Evolutionary conservation across 768 basidiomycete genomes (phyloP).

Genomic region (Boletus rubropictus): DNA sequence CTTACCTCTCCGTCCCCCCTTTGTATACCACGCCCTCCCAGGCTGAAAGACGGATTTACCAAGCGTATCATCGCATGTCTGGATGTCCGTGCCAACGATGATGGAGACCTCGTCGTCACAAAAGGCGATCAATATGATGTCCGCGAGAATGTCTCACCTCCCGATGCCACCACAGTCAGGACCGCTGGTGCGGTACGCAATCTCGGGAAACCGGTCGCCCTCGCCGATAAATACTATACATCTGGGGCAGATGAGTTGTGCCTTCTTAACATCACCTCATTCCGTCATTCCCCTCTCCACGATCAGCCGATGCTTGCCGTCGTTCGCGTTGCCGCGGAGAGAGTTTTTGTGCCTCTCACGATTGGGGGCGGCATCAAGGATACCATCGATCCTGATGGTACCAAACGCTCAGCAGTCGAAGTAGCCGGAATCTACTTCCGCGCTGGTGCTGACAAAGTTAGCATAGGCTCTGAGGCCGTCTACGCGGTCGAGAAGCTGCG

Average conservation of each 20-base stretch:
- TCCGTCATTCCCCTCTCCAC: conserved; percentile 89
- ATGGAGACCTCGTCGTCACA: conserved; percentile 95
- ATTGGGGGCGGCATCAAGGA: conserved; percentile 99
- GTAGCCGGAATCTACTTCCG: conserved; percentile 96
- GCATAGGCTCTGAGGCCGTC: conserved; percentile 95
- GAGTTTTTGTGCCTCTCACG: conserved; percentile 94
- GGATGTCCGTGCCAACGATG: conserved; percentile 94
- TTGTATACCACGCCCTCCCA: conserved; percentile 35
- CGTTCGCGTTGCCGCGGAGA: conserved; percentile 82
- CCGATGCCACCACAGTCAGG: conserved; percentile 30
- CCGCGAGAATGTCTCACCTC: conserved; percentile 60
- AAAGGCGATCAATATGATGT: conserved; percentile 99
- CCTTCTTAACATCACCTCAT: conserved; percentile 98
- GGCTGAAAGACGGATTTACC: conserved; percentile 62
- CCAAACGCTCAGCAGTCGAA: conserved; percentile 77
- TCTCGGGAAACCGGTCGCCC: conserved; percentile 92
- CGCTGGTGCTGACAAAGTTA: conserved; percentile 97
- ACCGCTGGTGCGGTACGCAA: conserved; percentile 83
- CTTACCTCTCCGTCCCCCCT: conserved; percentile 21
- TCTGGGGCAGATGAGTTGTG: conserved; percentile 95
- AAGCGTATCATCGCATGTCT: conserved; percentile 96
- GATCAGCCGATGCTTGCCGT: conserved; percentile 99
- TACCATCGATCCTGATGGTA: conserved; percentile 91
- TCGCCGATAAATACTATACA: conserved; percentile 79
- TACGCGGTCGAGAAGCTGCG: conserved; percentile 84